Base-by-base conservation (phyloP, 176 grass and related monocot genomes). In the Carex littledalei region DNA sequence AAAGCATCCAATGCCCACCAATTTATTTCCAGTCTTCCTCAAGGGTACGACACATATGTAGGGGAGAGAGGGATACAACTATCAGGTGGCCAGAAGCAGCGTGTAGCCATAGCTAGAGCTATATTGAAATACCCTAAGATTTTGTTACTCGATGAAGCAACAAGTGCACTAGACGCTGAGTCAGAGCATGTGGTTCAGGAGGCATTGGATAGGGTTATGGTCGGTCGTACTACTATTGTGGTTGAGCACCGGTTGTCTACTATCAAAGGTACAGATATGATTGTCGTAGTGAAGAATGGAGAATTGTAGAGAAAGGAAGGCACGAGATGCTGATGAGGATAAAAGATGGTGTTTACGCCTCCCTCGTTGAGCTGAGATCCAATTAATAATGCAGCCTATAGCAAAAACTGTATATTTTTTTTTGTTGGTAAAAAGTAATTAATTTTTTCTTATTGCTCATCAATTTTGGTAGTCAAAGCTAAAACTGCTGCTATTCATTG, bases 141-240 rank as follows among this genome's bases (percentile, higher is more conserved):
- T 49, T 84, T 92, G 55, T 78, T 94, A 18, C 86, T 94, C 34
- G 92, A 94, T 5, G 92, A 94, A 84, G 90, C 88, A 7, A 93
- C 88, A 18, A 93, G 91, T 49, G 91, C 91, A 18, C 8, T 93
- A 8, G 91, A 93, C 65, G 86, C 91, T 0, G 88, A 93, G 80
- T 90, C 88, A 14, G 91, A 93, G 84, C 64, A 82, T 43, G n/a
- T 78, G 5, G 88, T 93, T 52, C 86, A 90, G 6, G 86, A 93
- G 12, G 91, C 86, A 8, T 9, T 90, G 73, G 88, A 93, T 10
- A 39, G 56, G 2, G 73, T 87, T 22, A 87, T 87, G 85, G 72
- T 80, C 0, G 81, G 81, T 1, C 75, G 89, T 69, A 87, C 89
- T 2, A 90, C 85, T 1, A 17, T 90, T 39, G n/a, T 85, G 4